Base-by-base conservation (phyloP, 495 filamentous ascomycete species). In the Antarctomyces pellizariae region DNA sequence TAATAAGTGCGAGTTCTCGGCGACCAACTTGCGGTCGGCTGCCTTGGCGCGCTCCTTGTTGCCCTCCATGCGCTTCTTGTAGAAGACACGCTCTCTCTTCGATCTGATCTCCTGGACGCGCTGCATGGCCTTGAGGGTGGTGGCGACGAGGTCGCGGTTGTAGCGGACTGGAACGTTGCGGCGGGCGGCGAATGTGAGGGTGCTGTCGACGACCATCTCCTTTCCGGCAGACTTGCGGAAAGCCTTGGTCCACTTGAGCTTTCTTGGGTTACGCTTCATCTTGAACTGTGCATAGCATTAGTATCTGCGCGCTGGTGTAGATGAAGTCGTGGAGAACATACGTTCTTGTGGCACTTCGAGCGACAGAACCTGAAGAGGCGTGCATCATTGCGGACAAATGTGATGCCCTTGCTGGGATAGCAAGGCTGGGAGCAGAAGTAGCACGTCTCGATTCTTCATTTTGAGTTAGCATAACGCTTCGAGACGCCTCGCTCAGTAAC, bases 131-230 rank as follows among this genome's bases (percentile, higher is more conserved):
- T 68, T 67, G 48, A 95, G 61, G 8, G 86, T 95, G 38, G 69
- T 75, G 29, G 67, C 64, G 15, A 90, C 71, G 26, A 86, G 63
- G 32, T 90, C 75, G 47, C 86, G 71, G 62, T 90, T 71, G 71
- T 97, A 97, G 42, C 80, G 77, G 31, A 86, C 66, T 39, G 86
- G 86, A 28, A 91, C 65, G 59, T 95, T 92, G 54, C 89, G 75
- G 38, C 80, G 77, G 30, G 72, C 69, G 29, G 80, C 70, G 61
- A 99, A 91, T 43, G 75, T 68, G 28, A 99, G 72, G 3, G 84
- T 89, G 33, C 62, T 70, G 63, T 99, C 86, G 50, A 95, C 83
- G 36, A 75, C 71, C 73, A 92, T 83, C 51, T 92, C 78, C 50
- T 82, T 80, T 44, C 75, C 76, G 33, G 62, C 62, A 25, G 70